phyloP scores from a whole-genome alignment of 2,329 filamentous ascomycete genomes.

The Pseudopyrenochaeta lycopersici region DNA sequence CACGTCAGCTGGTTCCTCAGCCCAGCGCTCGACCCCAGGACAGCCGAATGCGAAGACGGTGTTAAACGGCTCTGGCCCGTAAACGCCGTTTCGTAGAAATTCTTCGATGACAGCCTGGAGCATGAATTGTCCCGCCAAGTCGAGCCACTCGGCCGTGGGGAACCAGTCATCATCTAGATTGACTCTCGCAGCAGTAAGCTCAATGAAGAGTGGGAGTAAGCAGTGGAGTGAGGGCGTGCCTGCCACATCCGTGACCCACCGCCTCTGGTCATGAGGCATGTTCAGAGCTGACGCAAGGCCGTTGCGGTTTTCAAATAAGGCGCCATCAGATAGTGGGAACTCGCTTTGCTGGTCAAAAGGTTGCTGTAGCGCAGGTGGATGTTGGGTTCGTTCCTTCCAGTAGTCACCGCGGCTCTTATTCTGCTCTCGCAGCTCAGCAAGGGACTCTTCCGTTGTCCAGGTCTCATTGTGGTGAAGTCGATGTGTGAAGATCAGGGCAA shows the following conservation, averaged over 20 bases:
- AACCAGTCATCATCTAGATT: constrained; percentile 41
- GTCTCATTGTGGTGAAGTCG: constrained; percentile 50
- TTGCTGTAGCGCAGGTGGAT: constrained; percentile 28
- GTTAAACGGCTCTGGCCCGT: constrained; percentile 48
- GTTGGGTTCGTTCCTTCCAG: constrained; percentile 30
- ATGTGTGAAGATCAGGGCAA: constrained; percentile 56
- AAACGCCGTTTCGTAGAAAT: constrained; percentile 51
- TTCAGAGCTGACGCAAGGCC: constrained; percentile 33
- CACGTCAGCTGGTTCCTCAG: constrained; percentile 36
- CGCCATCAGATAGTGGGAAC: constrained; percentile 37
- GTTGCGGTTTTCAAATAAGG: constrained; percentile 38
- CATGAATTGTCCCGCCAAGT: constrained; percentile 59
- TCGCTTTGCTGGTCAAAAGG: constrained; percentile 37
- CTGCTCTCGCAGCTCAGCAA: constrained; percentile 46
- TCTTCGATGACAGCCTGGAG: constrained; percentile 61
- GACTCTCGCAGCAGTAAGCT: constrained; percentile 57
- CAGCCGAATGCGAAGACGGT: constrained; percentile 59
- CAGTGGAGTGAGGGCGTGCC: constrained; percentile 51
- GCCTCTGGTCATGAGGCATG: constrained; percentile 33
- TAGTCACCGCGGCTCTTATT: constrained; percentile 46
- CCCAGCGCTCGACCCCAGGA: constrained; percentile 30
- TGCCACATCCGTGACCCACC: constrained; percentile 45
- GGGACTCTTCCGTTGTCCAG: constrained; percentile 48
- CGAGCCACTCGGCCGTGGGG: constrained; percentile 54
- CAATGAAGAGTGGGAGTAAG: constrained; percentile 59